Percentiles rank a stretch among this genome's conserved stretches.
Conservation (phyloP, 2,329 filamentous ascomycete species). For the Diaporthe sp. region DNA sequence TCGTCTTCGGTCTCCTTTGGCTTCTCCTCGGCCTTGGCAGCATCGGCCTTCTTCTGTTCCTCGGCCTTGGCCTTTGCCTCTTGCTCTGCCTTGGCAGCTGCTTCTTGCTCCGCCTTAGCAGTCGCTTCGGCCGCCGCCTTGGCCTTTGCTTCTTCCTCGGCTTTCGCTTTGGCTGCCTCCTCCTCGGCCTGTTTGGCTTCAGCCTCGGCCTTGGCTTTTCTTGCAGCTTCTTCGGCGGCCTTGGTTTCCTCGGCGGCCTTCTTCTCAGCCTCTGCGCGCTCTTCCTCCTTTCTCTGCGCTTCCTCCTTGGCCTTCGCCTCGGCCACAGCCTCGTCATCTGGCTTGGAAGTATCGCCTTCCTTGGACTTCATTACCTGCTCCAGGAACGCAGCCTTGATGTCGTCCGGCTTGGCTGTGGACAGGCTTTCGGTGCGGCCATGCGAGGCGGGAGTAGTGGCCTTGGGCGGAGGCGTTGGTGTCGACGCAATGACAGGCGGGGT, state of each 20-base stretch:
- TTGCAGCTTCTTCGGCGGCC: constrained; percentile 46
- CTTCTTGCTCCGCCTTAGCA: constrained; percentile 61
- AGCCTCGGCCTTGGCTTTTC: constrained; percentile 47
- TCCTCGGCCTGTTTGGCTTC: constrained; percentile 48
- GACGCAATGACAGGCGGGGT: constrained; percentile 80
- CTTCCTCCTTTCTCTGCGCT: constrained; percentile 46
- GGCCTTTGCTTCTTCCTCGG: constrained; percentile 47
- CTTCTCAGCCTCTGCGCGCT: constrained; percentile 44
- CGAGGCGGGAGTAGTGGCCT: constrained; percentile 73
- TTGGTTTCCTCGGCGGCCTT: constrained; percentile 48
- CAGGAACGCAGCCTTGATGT: constrained; percentile 87
- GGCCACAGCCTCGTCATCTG: constrained; percentile 49
- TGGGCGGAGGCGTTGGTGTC: constrained; percentile 84
- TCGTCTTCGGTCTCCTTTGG: constrained; percentile 57
- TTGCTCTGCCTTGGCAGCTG: constrained; percentile 49
- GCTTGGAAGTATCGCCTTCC: constrained; percentile 59
- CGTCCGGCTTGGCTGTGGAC: constrained; percentile 78
- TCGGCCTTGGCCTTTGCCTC: constrained; percentile 53
- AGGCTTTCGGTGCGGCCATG: constrained; percentile 81
- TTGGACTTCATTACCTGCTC: constrained; percentile 79
- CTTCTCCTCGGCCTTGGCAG: constrained; percentile 48
- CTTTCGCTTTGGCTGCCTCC: constrained; percentile 47
- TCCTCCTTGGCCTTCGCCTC: constrained; percentile 47
- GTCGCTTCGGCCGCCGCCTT: constrained; percentile 49
- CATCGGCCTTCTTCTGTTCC: constrained; percentile 49